Base-by-base conservation (phyloP, 129 eudicot genomes). In the Flaveria robusta region DNA sequence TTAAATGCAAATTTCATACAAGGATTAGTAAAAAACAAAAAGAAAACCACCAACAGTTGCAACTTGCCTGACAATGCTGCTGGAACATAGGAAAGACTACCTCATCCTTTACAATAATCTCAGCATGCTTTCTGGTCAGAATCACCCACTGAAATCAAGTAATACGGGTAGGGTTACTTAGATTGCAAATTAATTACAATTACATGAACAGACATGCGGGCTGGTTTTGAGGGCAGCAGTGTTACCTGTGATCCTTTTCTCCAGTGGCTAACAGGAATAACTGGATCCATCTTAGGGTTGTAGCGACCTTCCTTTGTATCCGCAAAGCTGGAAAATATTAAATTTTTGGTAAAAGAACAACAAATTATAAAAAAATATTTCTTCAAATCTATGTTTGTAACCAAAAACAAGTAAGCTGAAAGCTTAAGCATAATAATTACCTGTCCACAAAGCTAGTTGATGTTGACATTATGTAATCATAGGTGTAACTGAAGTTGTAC, bases 201-300 rank as follows among this genome's bases (percentile, higher is more conserved):
- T 22, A 16, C 31, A 43, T 20, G 66, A 67, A 42, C 4, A 72
- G 49, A 56, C 75, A 68, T 20, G 74, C 72, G 37, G 58, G 59
- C n/a, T 59, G 63, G 82, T 78, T 70, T 46, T 51, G 20, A 8
- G 8, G 37, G 55, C 41, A 56, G 11, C 51, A 42, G 24, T 43
- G n/a, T 68, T 87, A 94, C 98, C 96, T 94, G 98, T 45, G 98
- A 94, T 76, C 98, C 98, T 87, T 94, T 94, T 78, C 98, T 88
- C 98, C 98, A 94, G 76, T 86, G 71, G 39, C 84, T 62, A 55
- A 89, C 87, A 37, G 87, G 90, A 67, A 94, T 84, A 3, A 94
- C 88, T 43, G 98, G 96, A 79, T 94, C 84, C 98, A 94, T 94
- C 75, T 83, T 91, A 4, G 98, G 98, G 74, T 94, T 94, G 85